Conservation (phyloP, 208 protist genomes). For the Crithidia expoeki region DNA sequence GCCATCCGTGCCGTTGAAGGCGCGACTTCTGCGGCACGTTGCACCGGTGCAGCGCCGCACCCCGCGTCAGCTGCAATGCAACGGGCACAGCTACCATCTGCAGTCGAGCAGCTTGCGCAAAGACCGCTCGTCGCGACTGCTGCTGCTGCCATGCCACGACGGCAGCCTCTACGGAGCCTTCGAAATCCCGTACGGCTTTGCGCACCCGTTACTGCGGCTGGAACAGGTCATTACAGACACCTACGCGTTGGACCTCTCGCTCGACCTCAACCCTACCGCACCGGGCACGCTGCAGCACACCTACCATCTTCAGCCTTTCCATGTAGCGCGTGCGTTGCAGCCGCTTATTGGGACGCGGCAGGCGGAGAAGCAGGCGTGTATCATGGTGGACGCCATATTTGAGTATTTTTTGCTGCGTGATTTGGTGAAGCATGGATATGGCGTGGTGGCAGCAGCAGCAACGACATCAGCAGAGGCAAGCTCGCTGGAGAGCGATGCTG, state of each 20-base stretch:
- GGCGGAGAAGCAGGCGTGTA: slow-evolving; percentile 51
- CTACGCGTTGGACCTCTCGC: slow-evolving; percentile 39
- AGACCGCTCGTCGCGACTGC: slow-evolving; percentile 26
- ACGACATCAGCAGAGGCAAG: neutral
- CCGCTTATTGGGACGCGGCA: slow-evolving; percentile 37
- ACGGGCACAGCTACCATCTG: slow-evolving; percentile 35
- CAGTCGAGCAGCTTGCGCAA: slow-evolving; percentile 37
- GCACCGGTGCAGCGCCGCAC: slow-evolving; percentile 24
- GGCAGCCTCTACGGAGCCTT: slow-evolving; percentile 60
- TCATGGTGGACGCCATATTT: slow-evolving; percentile 52
- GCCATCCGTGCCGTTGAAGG: slow-evolving; percentile 31
- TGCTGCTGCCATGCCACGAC: slow-evolving; percentile 65
- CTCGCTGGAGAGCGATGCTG: slow-evolving; percentile 3
- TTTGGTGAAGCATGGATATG: slow-evolving; percentile 8
- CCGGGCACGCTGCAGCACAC: slow-evolving; percentile 28
- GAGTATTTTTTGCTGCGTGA: slow-evolving; percentile 46
- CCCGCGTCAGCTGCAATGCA: slow-evolving; percentile 32
- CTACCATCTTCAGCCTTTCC: slow-evolving; percentile 34
- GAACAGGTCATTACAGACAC: slow-evolving; percentile 63
- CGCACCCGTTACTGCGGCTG: slow-evolving; percentile 54
- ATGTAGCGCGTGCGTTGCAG: slow-evolving; percentile 26
- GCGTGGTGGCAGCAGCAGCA: neutral
- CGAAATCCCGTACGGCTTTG: slow-evolving; percentile 62
- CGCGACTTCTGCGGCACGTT: slow-evolving; percentile 17
- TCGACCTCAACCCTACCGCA: slow-evolving; percentile 19